Percentiles rank a stretch among this genome's conserved stretches.
These are phyloP conservation scores for Kwoniella europaea DNA, from an alignment of 768 basidiomycete species.

Conservation along the genomic window DNA sequence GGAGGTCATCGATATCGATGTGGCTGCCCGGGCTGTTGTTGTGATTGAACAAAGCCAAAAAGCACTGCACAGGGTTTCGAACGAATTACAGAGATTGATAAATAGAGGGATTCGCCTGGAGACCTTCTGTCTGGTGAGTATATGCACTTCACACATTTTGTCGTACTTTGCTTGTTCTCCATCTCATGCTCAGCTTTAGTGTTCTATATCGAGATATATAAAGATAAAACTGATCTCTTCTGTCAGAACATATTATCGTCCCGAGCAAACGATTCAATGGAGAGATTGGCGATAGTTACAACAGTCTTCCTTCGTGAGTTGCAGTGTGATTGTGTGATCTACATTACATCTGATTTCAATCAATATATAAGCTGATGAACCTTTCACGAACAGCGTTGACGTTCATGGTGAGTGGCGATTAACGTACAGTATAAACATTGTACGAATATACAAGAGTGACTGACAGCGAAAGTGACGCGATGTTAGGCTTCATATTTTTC, in stretches of 20 bases:
- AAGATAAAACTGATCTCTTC: too few species aligned
- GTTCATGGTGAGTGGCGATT: constrained; percentile 1
- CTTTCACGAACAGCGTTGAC: background rate
- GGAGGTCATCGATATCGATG: too few species aligned
- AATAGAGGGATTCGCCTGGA: background rate
- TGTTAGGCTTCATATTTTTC: constrained; percentile 10
- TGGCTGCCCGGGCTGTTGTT: background rate
- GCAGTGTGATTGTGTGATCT: too few species aligned
- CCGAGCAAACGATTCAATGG: constrained; percentile 12
- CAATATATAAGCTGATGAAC: too few species aligned
- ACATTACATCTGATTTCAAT: too few species aligned
- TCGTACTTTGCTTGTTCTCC: too few species aligned
- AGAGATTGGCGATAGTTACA: constrained; percentile 6
- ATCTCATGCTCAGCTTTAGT: too few species aligned
- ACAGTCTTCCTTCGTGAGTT: constrained; percentile 10
- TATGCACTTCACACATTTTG: too few species aligned
- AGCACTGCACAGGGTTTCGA: background rate
- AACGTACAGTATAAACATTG: too few species aligned
- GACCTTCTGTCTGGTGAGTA: background rate
- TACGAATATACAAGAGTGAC: too few species aligned
- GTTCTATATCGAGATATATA: too few species aligned
- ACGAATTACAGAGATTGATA: background rate
- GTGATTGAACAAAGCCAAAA: background rate
- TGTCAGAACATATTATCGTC: constrained; percentile 11
- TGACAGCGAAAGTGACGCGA: background rate